Evolutionary conservation across 2,329 filamentous ascomycete species (phyloP).

Genomic region (Dothistroma septosporum): DNA sequence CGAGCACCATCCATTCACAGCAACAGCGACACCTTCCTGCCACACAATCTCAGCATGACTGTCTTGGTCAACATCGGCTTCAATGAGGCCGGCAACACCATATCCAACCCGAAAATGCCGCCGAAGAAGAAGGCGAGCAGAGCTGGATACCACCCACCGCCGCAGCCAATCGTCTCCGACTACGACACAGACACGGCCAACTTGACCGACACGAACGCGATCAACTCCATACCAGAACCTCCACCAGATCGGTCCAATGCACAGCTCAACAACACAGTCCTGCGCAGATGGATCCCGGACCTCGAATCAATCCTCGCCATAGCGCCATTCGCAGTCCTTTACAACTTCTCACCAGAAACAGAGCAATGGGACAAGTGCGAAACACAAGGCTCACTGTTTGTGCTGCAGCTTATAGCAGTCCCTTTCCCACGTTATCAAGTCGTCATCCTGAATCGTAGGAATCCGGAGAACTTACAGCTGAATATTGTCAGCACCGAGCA

Average conservation of each 20-base stretch:
- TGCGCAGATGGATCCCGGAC: slow-evolving; percentile 73
- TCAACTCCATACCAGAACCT: slow-evolving; percentile 28
- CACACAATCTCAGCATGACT: not conserved
- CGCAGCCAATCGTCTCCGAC: slow-evolving; percentile 40
- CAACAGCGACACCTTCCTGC: not conserved
- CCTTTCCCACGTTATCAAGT: slow-evolving; percentile 41
- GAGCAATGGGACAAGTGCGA: slow-evolving; percentile 78
- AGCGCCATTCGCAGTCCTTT: slow-evolving; percentile 81
- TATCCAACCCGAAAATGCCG: slow-evolving; percentile 8
- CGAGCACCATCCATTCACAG: slow-evolving; percentile 2
- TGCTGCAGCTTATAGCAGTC: slow-evolving; percentile 60
- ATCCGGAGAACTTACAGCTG: slow-evolving; percentile 46
- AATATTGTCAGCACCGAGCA: slow-evolving; percentile 42
- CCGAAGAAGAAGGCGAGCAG: slow-evolving; percentile 12
- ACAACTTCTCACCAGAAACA: slow-evolving; percentile 65
- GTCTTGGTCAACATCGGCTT: slow-evolving; percentile 8
- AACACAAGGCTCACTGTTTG: slow-evolving; percentile 83
- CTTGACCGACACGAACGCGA: slow-evolving; percentile 33
- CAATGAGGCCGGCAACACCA: slow-evolving; percentile 3
- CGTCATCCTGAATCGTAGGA: slow-evolving; percentile 47
- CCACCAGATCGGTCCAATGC: slow-evolving; percentile 65
- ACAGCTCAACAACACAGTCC: slow-evolving; percentile 80
- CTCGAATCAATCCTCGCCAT: slow-evolving; percentile 71
- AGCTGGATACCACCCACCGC: slow-evolving; percentile 16
- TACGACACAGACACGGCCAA: slow-evolving; percentile 49